Conservation (phyloP, 2,329 filamentous ascomycete genomes). For the Trichophyton benhamiae region DNA sequence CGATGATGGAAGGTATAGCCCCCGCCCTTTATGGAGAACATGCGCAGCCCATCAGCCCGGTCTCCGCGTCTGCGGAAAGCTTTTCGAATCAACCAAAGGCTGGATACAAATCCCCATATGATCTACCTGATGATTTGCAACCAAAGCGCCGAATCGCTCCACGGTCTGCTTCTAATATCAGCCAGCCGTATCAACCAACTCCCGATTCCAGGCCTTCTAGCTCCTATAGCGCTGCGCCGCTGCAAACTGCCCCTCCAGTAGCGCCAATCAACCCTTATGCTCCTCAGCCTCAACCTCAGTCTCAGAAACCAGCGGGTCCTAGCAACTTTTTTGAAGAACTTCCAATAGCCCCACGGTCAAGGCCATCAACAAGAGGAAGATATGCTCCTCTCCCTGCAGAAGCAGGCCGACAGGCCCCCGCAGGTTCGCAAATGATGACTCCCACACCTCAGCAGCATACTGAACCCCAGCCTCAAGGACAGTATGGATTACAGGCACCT, state of each 20-base stretch:
- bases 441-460: constrained; percentile 16
- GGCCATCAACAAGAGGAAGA: constrained; percentile 39
- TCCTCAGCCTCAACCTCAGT: constrained; percentile 8
- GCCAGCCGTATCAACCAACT: constrained; percentile 51
- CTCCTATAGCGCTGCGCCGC: constrained; percentile 6
- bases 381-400: constrained; percentile 27
- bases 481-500: constrained; percentile 21
- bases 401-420: constrained; percentile 19
- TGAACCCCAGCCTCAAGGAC: neutral
- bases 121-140: constrained; percentile 74
- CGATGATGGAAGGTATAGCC: constrained; percentile 31
- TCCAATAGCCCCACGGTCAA: constrained; percentile 50
- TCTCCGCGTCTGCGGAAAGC: constrained; percentile 8
- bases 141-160: constrained; percentile 39
- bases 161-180: constrained; percentile 31
- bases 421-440: constrained; percentile 17
- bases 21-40: constrained; percentile 13
- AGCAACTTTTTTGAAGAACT: constrained; percentile 67
- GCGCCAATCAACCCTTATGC: constrained; percentile 10
- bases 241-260: constrained; percentile 12
- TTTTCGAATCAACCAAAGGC: constrained; percentile 85
- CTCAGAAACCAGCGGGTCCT: constrained; percentile 8
- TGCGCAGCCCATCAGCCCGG: neutral
- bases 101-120: constrained; percentile 88
- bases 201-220: constrained; percentile 22